Evolutionary conservation across 2,329 filamentous ascomycete species (phyloP).

Genomic region (Torrubiella hemipterigena): DNA sequence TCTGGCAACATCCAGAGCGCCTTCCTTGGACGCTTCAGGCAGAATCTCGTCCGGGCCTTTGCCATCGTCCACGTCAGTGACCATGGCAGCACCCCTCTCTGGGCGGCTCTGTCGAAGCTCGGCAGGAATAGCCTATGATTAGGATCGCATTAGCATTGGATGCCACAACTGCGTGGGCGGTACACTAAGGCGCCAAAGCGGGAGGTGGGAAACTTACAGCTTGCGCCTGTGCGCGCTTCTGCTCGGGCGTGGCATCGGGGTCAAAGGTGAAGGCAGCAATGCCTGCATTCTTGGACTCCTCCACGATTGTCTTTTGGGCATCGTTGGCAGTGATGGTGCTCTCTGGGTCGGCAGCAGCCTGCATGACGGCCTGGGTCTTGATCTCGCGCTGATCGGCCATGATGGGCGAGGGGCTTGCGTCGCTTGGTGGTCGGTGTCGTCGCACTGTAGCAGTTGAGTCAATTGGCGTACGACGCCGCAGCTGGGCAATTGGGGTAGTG

Average conservation of each 20-base stretch:
- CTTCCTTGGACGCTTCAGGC: conserved; percentile 60
- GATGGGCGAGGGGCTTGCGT: too few species aligned
- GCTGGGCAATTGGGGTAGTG: too few species aligned
- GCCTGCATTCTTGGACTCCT: conserved; percentile 69
- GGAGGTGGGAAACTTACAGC: conserved; percentile 43
- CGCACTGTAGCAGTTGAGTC: too few species aligned
- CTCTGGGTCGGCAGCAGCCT: conserved; percentile 64
- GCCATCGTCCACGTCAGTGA: conserved; percentile 69
- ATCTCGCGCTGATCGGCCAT: too few species aligned
- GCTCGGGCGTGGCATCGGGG: conserved; percentile 67
- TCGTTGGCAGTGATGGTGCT: conserved; percentile 55
- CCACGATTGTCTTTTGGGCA: conserved; percentile 61
- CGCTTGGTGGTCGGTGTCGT: too few species aligned
- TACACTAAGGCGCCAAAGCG: neutral
- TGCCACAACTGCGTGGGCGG: neutral
- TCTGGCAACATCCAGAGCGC: conserved; percentile 45
- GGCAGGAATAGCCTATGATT: conserved; percentile 21
- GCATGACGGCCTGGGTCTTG: conserved; percentile 69
- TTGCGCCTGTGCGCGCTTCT: conserved; percentile 72
- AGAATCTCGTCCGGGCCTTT: conserved; percentile 62
- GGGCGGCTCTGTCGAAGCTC: conserved; percentile 22
- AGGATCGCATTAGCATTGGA: conserved; percentile 1
- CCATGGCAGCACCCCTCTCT: conserved; percentile 55
- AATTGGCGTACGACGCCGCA: too few species aligned
- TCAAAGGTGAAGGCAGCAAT: conserved; percentile 76